Percentiles rank a stretch among this genome's conserved stretches.
phyloP scores from a whole-genome alignment of 805 yeast genomes.

The Wickerhamia fluorescens region DNA sequence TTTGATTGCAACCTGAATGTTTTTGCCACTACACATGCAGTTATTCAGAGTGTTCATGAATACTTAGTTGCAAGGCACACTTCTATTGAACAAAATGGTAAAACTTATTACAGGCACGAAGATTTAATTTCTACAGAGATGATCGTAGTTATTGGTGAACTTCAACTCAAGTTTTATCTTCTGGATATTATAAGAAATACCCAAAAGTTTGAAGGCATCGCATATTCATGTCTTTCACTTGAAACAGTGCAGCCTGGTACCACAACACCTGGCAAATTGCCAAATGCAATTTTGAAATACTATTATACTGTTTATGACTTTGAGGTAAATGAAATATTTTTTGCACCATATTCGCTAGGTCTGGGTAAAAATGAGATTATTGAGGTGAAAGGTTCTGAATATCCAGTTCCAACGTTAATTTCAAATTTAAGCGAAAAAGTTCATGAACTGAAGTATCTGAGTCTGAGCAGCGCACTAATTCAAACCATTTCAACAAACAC shows the following conservation, averaged over 20 bases:
- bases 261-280: slow-evolving; percentile 8
- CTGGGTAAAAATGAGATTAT: slow-evolving; percentile 1
- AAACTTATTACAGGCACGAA: not conserved
- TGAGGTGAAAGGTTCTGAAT: slow-evolving; percentile 5
- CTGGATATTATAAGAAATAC: slow-evolving; percentile 9
- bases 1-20: slow-evolving; percentile 13
- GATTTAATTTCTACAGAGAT: not conserved
- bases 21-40: slow-evolving; percentile 9
- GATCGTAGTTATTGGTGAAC: slow-evolving; percentile 9
- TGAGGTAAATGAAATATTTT: slow-evolving; percentile 7
- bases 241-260: slow-evolving; percentile 7
- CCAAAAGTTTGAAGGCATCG: slow-evolving; percentile 5
- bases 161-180: slow-evolving; percentile 6
- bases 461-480: too few species aligned
- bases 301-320: slow-evolving; percentile 13
- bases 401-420: slow-evolving; percentile 9
- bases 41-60: slow-evolving; percentile 8
- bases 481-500: too few species aligned
- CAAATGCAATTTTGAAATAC: slow-evolving; percentile 11
- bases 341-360: slow-evolving; percentile 8
- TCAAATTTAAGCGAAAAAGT: too few species aligned
- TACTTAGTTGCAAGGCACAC: not conserved
- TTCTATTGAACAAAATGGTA: not conserved
- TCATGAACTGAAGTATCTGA: too few species aligned
- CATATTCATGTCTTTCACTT: slow-evolving; percentile 7